Base-by-base conservation (phyloP, 164 flowering plant species). In the Stephania cephalantha region DNA sequence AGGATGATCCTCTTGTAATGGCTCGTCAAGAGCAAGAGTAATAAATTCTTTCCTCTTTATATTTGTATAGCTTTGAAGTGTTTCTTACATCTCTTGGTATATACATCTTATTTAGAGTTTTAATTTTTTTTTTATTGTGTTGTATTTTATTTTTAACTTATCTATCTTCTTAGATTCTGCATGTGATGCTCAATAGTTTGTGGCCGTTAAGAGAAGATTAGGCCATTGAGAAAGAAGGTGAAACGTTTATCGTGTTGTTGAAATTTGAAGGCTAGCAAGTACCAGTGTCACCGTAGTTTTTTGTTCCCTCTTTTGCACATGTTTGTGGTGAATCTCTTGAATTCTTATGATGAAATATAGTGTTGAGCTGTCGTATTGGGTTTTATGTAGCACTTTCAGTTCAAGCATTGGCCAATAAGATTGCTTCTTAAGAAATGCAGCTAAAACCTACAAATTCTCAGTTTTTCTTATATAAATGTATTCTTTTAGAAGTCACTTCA, bases 11-110 rank as follows among this genome's bases (percentile, higher is more conserved):
- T 9, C 81, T 72, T 8, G 78, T 91, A 77, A 85, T 88, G 90
- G 88, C 88, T 6, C 82, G 82, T 1, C 66, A 79, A 80, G 92
- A 94, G 78, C 82, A 86, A 80, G 93, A 87, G 98, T 91, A 86
- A 70, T 58, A 1, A 71, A 20, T 29, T 3, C 29, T 52, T 13
- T 58, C 46, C 18, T n/a, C 20, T n/a, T 58, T 7, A 58, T 55
- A 29, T 71, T 22, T 25, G 11, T 22, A 20, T 50, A 15, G 55
- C 4, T 50, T 10, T 9, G 55, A 50, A 8, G 55, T 50, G 3
- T 50, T 46, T 46, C 12, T 46, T 65, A 17, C 52, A 45, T 66
- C 5, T 25, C 0, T 72, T 69, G 45, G 12, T 35, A n/a, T 58
- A n/a, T 58, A 18, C 64, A 58, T 58, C 6, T 50, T 58, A 18